Conservation (phyloP, 2,329 filamentous ascomycete species). For the Basipetospora chlamydospora region DNA sequence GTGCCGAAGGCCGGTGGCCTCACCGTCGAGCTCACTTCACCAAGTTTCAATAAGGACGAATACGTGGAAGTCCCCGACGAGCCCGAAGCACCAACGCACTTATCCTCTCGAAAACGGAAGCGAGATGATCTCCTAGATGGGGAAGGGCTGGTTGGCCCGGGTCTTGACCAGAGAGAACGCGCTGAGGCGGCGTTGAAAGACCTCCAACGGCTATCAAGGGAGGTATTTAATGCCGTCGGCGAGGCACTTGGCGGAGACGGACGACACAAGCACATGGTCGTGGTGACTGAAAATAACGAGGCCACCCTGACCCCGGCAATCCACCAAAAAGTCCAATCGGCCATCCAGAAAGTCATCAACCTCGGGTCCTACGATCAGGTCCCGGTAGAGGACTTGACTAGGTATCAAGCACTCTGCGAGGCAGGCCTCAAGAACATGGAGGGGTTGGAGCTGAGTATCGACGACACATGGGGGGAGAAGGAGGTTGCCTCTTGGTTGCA, state of each 20-base stretch:
- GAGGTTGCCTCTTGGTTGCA: conserved; percentile 56
- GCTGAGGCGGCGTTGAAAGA: conserved; percentile 60
- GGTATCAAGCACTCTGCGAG: conserved; percentile 70
- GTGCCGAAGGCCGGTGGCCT: no score
- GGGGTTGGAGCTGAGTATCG: conserved; percentile 52
- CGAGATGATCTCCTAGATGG: conserved; percentile 32
- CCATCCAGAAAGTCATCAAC: conserved; percentile 57
- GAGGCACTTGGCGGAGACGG: conserved; percentile 43
- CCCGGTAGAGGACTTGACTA: conserved; percentile 58
- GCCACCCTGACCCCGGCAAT: conserved; percentile 49
- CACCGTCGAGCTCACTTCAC: conserved; percentile 31
- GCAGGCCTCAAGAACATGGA: conserved; percentile 53
- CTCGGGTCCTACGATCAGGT: conserved; percentile 55
- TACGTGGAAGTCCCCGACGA: conserved; percentile 33
- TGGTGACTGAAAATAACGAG: conserved; percentile 42
- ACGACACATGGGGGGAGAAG: conserved; percentile 51
- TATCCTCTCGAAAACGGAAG: conserved; percentile 41
- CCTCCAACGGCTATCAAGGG: conserved; percentile 53
- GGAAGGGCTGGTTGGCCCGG: conserved; percentile 42
- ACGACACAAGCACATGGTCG: conserved; percentile 38
- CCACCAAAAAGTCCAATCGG: conserved; percentile 58
- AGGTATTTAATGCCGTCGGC: conserved; percentile 67
- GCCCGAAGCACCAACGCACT: conserved; percentile 28
- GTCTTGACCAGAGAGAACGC: conserved; percentile 67
- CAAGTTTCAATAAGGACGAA: conserved; percentile 35